Conservation (phyloP, 2,329 filamentous ascomycete species). For the Colletotrichum sp. region DNA sequence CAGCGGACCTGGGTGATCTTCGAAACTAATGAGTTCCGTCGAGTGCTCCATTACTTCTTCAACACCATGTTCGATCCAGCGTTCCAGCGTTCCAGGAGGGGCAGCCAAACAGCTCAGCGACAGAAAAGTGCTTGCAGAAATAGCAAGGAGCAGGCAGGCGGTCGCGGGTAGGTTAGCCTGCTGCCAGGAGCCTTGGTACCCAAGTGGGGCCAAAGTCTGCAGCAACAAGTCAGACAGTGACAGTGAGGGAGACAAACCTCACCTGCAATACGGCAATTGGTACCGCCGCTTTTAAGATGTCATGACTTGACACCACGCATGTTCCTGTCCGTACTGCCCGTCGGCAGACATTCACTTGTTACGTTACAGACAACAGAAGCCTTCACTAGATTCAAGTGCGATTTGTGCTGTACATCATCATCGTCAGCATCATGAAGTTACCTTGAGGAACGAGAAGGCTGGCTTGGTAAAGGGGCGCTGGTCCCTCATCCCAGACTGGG, state of each 20-base stretch:
- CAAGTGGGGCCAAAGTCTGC: not conserved
- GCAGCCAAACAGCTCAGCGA: not conserved
- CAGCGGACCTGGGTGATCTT: not conserved
- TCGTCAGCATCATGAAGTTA: not conserved
- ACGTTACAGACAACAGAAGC: not conserved
- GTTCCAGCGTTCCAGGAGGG: not conserved
- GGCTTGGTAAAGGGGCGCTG: not conserved
- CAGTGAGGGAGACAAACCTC: not conserved
- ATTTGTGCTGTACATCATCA: not conserved
- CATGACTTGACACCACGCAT: not conserved
- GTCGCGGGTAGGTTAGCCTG: not conserved
- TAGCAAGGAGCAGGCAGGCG: not conserved
- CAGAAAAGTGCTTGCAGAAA: not conserved
- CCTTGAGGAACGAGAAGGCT: not conserved
- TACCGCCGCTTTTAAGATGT: not conserved
- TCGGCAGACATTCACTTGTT: not conserved
- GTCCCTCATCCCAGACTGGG: not conserved
- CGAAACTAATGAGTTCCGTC: not conserved
- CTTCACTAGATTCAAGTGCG: not conserved
- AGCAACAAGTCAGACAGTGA: not conserved
- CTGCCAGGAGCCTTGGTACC: not conserved
- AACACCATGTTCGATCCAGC: not conserved
- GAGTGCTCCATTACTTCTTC: not conserved
- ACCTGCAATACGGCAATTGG: not conserved
- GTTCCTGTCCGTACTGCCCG: not conserved